Conservation (phyloP, 2,329 filamentous ascomycete genomes). For the Colletotrichum brevisporum region DNA sequence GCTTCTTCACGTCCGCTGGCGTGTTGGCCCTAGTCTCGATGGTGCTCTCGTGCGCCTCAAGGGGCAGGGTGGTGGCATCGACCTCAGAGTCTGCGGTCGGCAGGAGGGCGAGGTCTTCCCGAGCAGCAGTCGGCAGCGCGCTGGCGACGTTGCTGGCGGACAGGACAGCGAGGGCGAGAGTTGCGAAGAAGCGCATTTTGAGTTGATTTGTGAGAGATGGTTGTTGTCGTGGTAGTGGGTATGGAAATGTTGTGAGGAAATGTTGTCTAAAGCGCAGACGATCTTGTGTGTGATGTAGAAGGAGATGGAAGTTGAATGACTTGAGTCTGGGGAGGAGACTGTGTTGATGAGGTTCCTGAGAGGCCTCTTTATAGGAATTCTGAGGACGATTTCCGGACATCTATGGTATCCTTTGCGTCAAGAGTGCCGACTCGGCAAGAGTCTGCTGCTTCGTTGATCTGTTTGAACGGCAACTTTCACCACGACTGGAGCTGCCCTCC, state of each 20-base stretch:
- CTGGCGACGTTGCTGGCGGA: conserved; percentile 5
- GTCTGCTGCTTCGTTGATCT: no score
- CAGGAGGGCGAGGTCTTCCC: neutral
- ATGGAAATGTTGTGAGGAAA: neutral
- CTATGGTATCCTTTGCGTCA: no score
- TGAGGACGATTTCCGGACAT: no score
- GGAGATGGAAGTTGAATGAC: no score
- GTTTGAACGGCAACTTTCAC: no score
- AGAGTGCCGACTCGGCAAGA: no score
- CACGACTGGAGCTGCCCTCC: no score
- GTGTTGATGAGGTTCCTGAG: no score
- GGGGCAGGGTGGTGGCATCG: neutral
- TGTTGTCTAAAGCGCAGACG: neutral
- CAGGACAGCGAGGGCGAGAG: neutral
- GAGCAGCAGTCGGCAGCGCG: neutral
- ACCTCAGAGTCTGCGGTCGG: neutral
- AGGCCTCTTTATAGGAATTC: no score
- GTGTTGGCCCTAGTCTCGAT: conserved; percentile 19
- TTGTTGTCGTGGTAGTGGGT: neutral
- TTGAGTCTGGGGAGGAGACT: no score
- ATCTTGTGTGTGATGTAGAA: neutral
- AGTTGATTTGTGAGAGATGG: neutral
- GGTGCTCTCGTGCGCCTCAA: neutral
- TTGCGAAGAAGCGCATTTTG: conserved; percentile 23
- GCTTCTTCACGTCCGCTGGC: conserved; percentile 11